Percentiles rank a stretch among this genome's conserved stretches.
These are phyloP conservation scores for Kodamaea restingae DNA, from an alignment of 805 yeast genomes.

Conservation along the genomic window DNA sequence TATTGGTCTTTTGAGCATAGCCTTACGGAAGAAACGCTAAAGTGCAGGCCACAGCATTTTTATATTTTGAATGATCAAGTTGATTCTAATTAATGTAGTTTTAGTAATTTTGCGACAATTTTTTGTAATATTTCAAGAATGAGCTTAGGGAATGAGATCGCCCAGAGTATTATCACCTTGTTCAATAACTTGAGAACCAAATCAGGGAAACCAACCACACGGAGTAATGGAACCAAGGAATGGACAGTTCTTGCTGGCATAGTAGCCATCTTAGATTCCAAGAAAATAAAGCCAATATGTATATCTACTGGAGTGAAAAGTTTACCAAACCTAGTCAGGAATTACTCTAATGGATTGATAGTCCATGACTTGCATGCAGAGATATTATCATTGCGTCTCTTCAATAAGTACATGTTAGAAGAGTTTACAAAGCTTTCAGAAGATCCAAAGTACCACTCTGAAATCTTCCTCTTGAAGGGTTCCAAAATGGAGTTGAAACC, in stretches of 20 bases:
- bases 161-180: slow-evolving; percentile 17
- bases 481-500: slow-evolving; percentile 28
- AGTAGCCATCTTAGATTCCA: slow-evolving; percentile 37
- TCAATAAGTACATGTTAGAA: slow-evolving; percentile 57
- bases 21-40: slow-evolving; percentile 19
- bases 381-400: slow-evolving; percentile 63
- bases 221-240: slow-evolving; percentile 66
- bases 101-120: not conserved
- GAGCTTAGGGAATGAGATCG: slow-evolving; percentile 8
- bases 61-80: no score
- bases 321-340: slow-evolving; percentile 49
- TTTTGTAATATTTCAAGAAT: not conserved
- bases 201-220: slow-evolving; percentile 54
- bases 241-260: slow-evolving; percentile 84
- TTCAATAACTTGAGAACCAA: slow-evolving; percentile 29
- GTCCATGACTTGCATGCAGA: slow-evolving; percentile 94
- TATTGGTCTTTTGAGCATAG: slow-evolving; percentile 53
- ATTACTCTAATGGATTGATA: slow-evolving; percentile 50
- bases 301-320: slow-evolving; percentile 84
- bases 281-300: slow-evolving; percentile 35
- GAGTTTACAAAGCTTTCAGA: slow-evolving; percentile 24
- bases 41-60: not conserved
- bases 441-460: not conserved
- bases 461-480: slow-evolving; percentile 1
- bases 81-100: no score